Evolutionary conservation across 2,329 filamentous ascomycete genomes (phyloP), one percentile per base, ranked within the genome.

Genomic region (Phyllosticta ampelicida): DNA sequence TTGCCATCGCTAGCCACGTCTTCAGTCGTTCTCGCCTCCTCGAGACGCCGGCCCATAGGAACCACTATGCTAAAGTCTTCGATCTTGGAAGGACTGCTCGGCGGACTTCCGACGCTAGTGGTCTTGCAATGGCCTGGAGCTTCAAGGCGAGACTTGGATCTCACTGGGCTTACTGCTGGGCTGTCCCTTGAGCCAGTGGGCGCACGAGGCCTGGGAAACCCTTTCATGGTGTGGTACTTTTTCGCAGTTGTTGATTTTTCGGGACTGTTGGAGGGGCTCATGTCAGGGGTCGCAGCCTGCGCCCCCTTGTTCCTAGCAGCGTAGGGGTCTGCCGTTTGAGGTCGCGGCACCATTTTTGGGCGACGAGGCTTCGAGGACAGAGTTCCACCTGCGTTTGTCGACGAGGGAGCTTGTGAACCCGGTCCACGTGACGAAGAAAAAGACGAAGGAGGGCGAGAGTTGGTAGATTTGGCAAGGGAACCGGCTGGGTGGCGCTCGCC

Each of bases 281-380:
- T 73, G 11, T 72, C 74, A n/a, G 77, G 76, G 13, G 76, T 77
- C 30, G 71, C 71, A n/a, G 73, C 75, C 64, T 69, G 62, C 65
- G 66, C 64, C 67, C 53, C 56, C 36, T 67, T 67, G 48, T 60
- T 56, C 16, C 71, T 68, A 19, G 65, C 63, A 18, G 69, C 76
- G 65, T 80, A 80, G 11, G 80, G 79, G 63, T 82, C 80, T 28
- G 80, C 78, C 11, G 79, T 81, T 36, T 77, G 77, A 21, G 79
- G 78, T 54, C 79, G 70, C 62, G 70, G 66, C 77, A 23, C 76
- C 53, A 55, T 75, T 61, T 74, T 69, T 20, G 76, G 78, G 56
- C 78, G 78, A 54, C 83, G 76, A 20, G 83, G 82, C 16, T 81
- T 83, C 51, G 81, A 79, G 65, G 83, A 81, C 10, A 86, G 65